Base-by-base conservation (phyloP, 345 rosid species). In the Turritis glabra region DNA sequence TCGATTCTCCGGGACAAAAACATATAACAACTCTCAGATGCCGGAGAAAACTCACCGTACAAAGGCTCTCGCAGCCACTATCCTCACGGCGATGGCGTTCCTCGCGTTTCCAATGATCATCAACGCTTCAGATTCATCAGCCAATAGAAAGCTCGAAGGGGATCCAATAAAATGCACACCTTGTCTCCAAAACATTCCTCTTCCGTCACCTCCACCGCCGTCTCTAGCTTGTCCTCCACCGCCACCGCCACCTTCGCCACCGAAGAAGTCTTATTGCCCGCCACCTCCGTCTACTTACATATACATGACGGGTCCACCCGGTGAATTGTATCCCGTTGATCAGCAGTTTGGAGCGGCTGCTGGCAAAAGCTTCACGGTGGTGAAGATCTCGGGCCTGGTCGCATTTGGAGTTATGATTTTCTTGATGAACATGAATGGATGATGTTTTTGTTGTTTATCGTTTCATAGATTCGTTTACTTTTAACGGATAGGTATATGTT, bases 221-320 rank as follows among this genome's bases (percentile, higher is more conserved):
- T 61, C 73, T 40, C 77, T n/a, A 29, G 35, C 74, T 53, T 65
- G 59, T 33, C 87, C 88, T 5, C 87, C 88, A 1, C 84, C 89
- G 4, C 64, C 81, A 14, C 68, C 4, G 23, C 88, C 88, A 3
- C 83, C 89, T 8, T 79, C 89, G 0, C 63, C 85, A 8, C 68
- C 71, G 0, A 79, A 79, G 63, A 84, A 85, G 41, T 80, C 85
- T 62, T 53, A 84, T 69, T 84, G 87, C 66, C 88, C 92, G 17
- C 81, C 81, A 1, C 81, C 78, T 67, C 92, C 92, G 25, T 85
- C 88, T 1, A 82, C 84, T 18, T 71, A 76, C 55, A 77, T 86
- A 38, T 88, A 83, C 83, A 79, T 84, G 73, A 80, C 90, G 0
- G 86, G 90, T 48, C 90, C 92, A 41, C 92, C 92, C 1, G 92